Evolutionary conservation across 176 grass and related monocot species (phyloP), one percentile per base, ranked within the genome.

Genomic region (Pontederia paniculata): DNA sequence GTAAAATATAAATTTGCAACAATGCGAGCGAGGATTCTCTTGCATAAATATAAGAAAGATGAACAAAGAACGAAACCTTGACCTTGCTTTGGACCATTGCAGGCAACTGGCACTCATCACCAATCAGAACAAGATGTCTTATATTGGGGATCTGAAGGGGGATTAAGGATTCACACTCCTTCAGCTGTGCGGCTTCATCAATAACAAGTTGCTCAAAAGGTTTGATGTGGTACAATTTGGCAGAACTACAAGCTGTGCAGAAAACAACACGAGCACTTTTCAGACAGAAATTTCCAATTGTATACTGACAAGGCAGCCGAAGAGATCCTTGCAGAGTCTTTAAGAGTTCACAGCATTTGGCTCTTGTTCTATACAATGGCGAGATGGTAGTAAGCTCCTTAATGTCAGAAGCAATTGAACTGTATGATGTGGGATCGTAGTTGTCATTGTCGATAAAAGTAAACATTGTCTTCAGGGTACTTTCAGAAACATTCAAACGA

Each of bases 21-120:
- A 31, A 31, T 31, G 25, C 5, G 25, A n/a, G n/a, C n/a, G n/a
- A n/a, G n/a, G n/a, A n/a, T n/a, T n/a, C n/a, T n/a, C n/a, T n/a
- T n/a, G 5, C 25, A 31, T 31, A 31, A 31, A 31, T 31, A 31
- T 31, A 50, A 28, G 59, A 45, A 16, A 62, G 19, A 17, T 56
- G 58, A 73, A 70, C 9, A 3, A 54, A 20, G 16, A 57, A 37
- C 16, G 23, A 67, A 44, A 57, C 53, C 23, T 23, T 23, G 60
- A 94, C 88, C 88, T 84, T 78, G 80, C 83, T 94, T 74, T 84
- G 80, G 44, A 94, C 80, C 10, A 73, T 64, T 70, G 88, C 73
- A 74, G 88, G 80, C 43, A 94, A 49, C 62, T 94, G 88, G 21
- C 67, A 84, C 57, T 88, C 88, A 55, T 94, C 83, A 48, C 88